Conservation (phyloP, 192 early-diverging fungal genomes). For the Cetraspora pellucida region DNA sequence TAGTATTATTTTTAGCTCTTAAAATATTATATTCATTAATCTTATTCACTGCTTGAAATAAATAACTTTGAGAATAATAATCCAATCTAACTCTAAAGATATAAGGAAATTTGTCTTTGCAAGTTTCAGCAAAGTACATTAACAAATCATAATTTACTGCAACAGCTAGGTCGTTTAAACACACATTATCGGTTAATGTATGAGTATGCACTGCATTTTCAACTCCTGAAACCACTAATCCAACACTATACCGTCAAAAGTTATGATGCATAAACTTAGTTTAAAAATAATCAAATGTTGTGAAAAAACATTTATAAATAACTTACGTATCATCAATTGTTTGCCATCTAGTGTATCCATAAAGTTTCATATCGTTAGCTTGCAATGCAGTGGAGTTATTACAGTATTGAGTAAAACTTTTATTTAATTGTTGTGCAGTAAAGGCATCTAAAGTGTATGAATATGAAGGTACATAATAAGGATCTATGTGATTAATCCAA, state of each 20-base stretch:
- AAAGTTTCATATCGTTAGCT: constrained; percentile 29
- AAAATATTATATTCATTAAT: constrained; percentile 45
- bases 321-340: constrained; percentile 49
- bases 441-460: constrained; percentile 30
- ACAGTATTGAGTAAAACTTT: constrained; percentile 39
- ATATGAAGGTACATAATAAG: constrained; percentile 41
- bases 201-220: neutral
- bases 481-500: constrained; percentile 40
- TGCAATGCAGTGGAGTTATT: neutral
- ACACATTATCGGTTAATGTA: neutral
- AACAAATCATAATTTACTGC: constrained; percentile 37
- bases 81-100: constrained; percentile 45
- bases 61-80: constrained; percentile 45
- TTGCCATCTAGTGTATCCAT: constrained; percentile 38
- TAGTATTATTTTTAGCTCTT: constrained; percentile 26
- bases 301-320: neutral
- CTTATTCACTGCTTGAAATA: constrained; percentile 38
- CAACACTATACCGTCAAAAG: neutral
- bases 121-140: constrained; percentile 33
- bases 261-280: neutral
- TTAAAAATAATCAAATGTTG: neutral
- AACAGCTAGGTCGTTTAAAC: constrained; percentile 38
- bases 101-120: constrained; percentile 41
- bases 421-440: constrained; percentile 31
- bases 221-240: neutral